Percentiles rank a stretch among this genome's conserved stretches.
Evolutionary conservation across 257 asterid genomes (phyloP).

Genomic region (Dorcoceras hygrometricum): DNA sequence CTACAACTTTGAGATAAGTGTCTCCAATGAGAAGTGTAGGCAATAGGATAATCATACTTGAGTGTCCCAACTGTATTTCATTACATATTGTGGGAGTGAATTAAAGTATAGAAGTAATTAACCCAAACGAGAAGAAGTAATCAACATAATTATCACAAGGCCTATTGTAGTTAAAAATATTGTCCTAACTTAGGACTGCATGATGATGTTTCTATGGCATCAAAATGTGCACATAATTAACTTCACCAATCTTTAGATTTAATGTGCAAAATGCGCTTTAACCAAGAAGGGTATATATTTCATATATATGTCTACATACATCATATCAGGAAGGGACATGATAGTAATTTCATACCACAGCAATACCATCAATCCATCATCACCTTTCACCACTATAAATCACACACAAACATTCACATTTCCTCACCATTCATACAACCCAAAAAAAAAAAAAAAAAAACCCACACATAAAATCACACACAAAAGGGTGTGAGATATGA

Average conservation of each 20-base stretch:
- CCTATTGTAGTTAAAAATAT: no score
- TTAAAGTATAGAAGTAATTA: not conserved
- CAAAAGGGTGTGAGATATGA: conserved; percentile 25
- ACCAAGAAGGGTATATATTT: not conserved
- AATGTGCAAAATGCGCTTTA: not conserved
- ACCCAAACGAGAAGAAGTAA: no score
- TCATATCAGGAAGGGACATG: not conserved
- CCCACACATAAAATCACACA: not conserved
- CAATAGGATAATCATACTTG: no score
- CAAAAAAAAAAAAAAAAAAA: no score
- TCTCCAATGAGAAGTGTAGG: no score
- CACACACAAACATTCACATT: not conserved
- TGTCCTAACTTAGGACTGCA: not conserved
- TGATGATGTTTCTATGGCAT: not conserved
- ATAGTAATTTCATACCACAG: not conserved
- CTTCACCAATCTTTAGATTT: not conserved
- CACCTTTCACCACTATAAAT: not conserved
- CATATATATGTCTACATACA: no score
- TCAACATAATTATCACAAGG: no score
- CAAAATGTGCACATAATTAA: not conserved
- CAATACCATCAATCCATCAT: not conserved
- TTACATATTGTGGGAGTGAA: no score
- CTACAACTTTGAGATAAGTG: no score
- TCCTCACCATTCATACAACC: not conserved
- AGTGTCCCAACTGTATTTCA: no score